phyloP scores from a whole-genome alignment of 345 rosid species.

The Dipteronia dyeriana region DNA sequence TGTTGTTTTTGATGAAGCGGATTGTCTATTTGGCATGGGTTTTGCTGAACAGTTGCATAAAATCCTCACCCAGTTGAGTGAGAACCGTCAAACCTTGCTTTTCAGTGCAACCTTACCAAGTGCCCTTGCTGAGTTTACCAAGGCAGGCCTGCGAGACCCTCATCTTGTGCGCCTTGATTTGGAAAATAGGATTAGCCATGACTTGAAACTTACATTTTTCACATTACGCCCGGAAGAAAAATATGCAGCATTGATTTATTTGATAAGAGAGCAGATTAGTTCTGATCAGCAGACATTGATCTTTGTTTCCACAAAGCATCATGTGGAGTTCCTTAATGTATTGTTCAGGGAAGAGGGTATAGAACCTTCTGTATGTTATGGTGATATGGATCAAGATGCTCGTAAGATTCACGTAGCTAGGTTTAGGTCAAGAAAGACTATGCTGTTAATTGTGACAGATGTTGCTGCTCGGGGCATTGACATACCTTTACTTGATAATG shows the following conservation, averaged over 20 bases:
- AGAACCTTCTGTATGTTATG: conserved; percentile 87
- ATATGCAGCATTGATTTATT: conserved; percentile 75
- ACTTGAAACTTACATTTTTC: conserved; percentile 65
- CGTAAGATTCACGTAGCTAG: conserved; percentile 84
- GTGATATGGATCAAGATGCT: conserved; percentile 99
- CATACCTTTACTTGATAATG: conserved; percentile 95
- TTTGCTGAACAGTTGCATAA: conserved; percentile 88
- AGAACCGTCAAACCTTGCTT: conserved; percentile 92
- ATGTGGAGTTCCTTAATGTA: conserved; percentile 84
- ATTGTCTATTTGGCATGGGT: conserved; percentile 89
- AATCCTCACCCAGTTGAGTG: conserved; percentile 76
- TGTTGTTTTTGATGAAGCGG: conserved; percentile 97
- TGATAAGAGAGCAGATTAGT: conserved; percentile 80
- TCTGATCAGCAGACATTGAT: conserved; percentile 77
- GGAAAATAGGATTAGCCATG: conserved; percentile 93
- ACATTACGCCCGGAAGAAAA: conserved; percentile 90
- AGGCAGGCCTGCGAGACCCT: conserved; percentile 93
- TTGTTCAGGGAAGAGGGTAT: conserved; percentile 83
- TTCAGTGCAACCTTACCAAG: conserved; percentile 97
- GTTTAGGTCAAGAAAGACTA: conserved; percentile 85
- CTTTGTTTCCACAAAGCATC: conserved; percentile 96
- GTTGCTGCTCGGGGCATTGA: conserved; percentile 98
- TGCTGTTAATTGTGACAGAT: conserved; percentile 91
- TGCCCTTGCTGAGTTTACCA: conserved; percentile 96
- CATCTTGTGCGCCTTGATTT: conserved; percentile 90